A percentile compares a stretch with the other conserved stretches of the same genome.
phyloP scores from a whole-genome alignment of 2,329 filamentous ascomycete genomes.

The Aspergillus awamori region DNA sequence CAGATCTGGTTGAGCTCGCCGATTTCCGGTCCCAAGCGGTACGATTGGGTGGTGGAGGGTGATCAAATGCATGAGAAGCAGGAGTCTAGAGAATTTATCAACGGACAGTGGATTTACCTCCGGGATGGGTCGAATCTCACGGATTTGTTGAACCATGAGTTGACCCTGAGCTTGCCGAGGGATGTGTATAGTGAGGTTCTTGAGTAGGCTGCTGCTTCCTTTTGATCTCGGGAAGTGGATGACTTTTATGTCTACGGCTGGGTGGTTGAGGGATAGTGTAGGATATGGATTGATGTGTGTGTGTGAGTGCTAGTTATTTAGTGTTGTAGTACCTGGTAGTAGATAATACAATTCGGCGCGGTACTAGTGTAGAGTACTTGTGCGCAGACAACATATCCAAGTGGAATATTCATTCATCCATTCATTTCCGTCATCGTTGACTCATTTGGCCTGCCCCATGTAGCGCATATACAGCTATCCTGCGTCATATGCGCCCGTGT shows the following conservation, averaged over 20 bases:
- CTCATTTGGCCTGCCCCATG: not conserved
- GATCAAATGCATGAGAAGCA: constrained; percentile 79
- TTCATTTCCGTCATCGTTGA: no score
- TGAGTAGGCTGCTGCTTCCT: constrained; percentile 9
- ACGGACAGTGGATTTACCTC: constrained; percentile 83
- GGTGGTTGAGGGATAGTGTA: not conserved
- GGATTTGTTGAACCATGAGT: constrained; percentile 72
- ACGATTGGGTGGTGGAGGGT: constrained; percentile 76
- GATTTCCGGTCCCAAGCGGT: constrained; percentile 87
- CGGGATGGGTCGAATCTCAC: constrained; percentile 78
- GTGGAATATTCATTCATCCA: not conserved
- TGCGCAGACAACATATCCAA: constrained; percentile 17
- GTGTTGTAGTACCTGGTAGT: not conserved
- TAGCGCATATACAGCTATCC: not conserved
- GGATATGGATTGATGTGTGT: constrained; percentile 4
- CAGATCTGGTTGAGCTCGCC: constrained; percentile 97
- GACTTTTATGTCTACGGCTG: not conserved
- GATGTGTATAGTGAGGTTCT: constrained; percentile 39
- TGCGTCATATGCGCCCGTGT: not conserved
- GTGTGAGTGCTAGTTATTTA: not conserved
- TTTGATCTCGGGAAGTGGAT: not conserved
- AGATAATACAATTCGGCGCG: constrained; percentile 15
- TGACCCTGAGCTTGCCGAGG: constrained; percentile 65
- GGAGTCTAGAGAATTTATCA: constrained; percentile 56
- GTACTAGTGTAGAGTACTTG: constrained; percentile 12